Evolutionary conservation across 2,329 filamentous ascomycete genomes (phyloP).

Genomic region (Tolypocladium tropicale): DNA sequence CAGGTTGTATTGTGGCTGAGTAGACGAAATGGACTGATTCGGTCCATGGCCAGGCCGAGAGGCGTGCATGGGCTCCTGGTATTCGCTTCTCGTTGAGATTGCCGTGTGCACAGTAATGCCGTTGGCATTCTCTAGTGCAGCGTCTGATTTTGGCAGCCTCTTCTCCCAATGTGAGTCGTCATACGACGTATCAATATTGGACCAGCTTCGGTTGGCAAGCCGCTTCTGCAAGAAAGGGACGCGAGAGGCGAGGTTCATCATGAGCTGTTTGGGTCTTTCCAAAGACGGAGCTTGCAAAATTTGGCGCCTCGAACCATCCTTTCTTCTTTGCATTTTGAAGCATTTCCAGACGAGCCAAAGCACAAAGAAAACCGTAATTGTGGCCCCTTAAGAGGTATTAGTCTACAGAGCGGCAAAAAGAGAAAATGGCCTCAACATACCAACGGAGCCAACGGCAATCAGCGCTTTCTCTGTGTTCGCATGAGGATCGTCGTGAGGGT

Average conservation of each 20-base stretch:
- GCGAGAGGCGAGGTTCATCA: conserved; percentile 10
- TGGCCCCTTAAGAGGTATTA: conserved; percentile 21
- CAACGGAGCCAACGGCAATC: conserved; percentile 10
- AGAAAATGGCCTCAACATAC: conserved; percentile 3
- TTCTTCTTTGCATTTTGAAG: conserved; percentile 7
- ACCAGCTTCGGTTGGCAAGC: conserved; percentile 22
- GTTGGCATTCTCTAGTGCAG: background rate
- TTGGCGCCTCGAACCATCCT: conserved; percentile 19
- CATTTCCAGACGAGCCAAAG: conserved; percentile 33
- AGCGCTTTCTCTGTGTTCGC: conserved; percentile 8
- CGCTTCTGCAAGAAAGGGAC: conserved; percentile 25
- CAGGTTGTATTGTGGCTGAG: conserved; percentile 6
- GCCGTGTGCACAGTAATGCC: conserved; percentile 7
- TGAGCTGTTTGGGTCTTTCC: conserved; percentile 3
- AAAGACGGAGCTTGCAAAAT: background rate
- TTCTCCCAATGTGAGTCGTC: conserved; percentile 6
- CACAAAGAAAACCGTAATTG: conserved; percentile 33
- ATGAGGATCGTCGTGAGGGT: background rate
- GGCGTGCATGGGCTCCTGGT: background rate
- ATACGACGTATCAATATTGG: conserved; percentile 20
- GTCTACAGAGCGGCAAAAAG: background rate
- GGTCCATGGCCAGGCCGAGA: background rate
- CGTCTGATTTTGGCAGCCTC: background rate
- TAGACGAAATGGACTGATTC: conserved; percentile 3
- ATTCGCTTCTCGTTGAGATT: conserved; percentile 3